Evolutionary conservation across 179 eudicot genomes (phyloP).

Genomic region (Dionaea muscipula): DNA sequence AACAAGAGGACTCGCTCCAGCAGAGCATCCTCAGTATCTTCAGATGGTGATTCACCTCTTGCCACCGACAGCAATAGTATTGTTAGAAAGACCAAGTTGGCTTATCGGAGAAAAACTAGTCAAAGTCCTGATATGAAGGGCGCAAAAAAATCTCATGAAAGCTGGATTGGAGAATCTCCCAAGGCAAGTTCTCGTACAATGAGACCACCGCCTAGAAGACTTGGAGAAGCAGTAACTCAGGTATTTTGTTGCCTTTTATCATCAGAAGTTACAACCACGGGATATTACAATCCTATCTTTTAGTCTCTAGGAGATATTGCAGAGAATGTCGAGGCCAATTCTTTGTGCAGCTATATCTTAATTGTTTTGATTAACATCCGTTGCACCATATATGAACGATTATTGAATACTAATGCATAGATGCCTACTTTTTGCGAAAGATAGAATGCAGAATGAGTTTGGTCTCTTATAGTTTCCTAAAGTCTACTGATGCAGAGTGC

Average conservation of each 20-base stretch:
- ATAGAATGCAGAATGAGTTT: too few relatives aligned
- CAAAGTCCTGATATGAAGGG: constrained; percentile 25
- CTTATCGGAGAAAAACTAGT: constrained; percentile 19
- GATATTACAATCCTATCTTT: neutral
- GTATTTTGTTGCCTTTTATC: constrained; percentile 25
- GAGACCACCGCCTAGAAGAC: constrained; percentile 28
- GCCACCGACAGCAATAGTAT: constrained; percentile 14
- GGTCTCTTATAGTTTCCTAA: too few relatives aligned
- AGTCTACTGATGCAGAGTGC: too few relatives aligned
- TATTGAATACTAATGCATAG: too few relatives aligned
- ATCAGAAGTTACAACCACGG: too few relatives aligned
- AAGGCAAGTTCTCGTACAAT: constrained; percentile 20
- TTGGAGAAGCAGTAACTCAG: constrained; percentile 59
- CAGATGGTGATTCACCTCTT: constrained; percentile 14
- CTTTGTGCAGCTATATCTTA: too few relatives aligned
- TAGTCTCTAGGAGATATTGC: too few relatives aligned
- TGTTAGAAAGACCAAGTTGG: constrained; percentile 12
- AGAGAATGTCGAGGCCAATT: too few relatives aligned
- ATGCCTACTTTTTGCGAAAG: too few relatives aligned
- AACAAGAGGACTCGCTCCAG: constrained; percentile 19
- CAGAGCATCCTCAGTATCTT: constrained; percentile 15
- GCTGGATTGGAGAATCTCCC: constrained; percentile 16
- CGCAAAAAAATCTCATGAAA: constrained; percentile 19
- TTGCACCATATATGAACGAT: too few relatives aligned
- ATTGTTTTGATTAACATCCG: too few relatives aligned